These are phyloP conservation scores for Sporothrix dimorphospora DNA, from an alignment of 2,329 filamentous ascomycete species.

Conservation along the genomic window DNA sequence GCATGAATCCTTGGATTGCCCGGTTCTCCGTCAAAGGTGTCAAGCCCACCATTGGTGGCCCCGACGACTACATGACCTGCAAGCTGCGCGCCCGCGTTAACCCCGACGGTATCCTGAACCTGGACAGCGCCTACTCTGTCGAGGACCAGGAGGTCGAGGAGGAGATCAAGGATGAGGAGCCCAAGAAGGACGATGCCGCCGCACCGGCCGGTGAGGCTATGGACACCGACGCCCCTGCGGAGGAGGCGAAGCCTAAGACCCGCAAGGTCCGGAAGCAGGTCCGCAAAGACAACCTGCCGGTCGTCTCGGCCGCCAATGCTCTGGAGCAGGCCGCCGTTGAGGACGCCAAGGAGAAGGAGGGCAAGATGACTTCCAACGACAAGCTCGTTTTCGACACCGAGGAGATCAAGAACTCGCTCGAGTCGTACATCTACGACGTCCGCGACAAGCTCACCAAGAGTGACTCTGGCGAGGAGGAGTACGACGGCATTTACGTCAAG, in stretches of 20 bases:
- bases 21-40: constrained; percentile 98
- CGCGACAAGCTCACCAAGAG: constrained; percentile 68
- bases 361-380: constrained; percentile 93
- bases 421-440: constrained; percentile 95
- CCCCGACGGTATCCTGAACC: constrained; percentile 92
- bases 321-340: constrained; percentile 72
- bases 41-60: constrained; percentile 73
- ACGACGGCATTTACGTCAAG: constrained; percentile 28
- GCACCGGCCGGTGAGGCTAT: constrained; percentile 57
- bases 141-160: constrained; percentile 97
- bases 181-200: constrained; percentile 38
- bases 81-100: constrained; percentile 98
- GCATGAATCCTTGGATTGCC: constrained; percentile 92
- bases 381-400: constrained; percentile 98
- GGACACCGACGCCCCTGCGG: constrained; percentile 75
- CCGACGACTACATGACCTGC: constrained; percentile 99
- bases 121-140: constrained; percentile 96
- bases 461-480: constrained; percentile 23
- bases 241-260: constrained; percentile 69
- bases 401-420: constrained; percentile 99
- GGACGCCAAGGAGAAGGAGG: constrained; percentile 77
- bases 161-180: constrained; percentile 49
- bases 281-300: constrained; percentile 91
- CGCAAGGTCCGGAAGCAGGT: constrained; percentile 99
- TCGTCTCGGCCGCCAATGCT: constrained; percentile 79